phyloP scores from a whole-genome alignment of 371 early-diverging fungal species.

The Mucor lusitanicus region DNA sequence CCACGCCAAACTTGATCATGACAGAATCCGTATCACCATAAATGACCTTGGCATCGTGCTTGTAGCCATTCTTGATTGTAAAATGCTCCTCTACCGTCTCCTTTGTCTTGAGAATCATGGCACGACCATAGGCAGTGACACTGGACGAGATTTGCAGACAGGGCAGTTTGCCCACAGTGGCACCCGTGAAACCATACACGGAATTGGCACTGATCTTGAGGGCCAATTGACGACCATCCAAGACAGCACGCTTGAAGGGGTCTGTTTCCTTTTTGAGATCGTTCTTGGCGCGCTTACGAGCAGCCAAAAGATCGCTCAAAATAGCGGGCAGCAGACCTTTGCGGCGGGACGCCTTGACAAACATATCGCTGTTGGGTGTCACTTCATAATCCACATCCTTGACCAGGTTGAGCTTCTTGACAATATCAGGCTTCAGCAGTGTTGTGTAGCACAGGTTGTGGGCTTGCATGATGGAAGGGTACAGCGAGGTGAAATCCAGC shows the following conservation, averaged over 20 bases:
- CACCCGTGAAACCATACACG: slow-evolving; percentile 99
- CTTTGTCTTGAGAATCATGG: slow-evolving; percentile 97
- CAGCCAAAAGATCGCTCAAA: slow-evolving; percentile 89
- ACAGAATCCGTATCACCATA: slow-evolving; percentile 99
- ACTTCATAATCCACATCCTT: slow-evolving; percentile 83
- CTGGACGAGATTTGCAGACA: slow-evolving; percentile 98
- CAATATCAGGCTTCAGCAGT: slow-evolving; percentile 62
- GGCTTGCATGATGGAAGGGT: slow-evolving; percentile 99
- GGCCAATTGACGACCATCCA: slow-evolving; percentile 98
- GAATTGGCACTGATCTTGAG: slow-evolving; percentile 98
- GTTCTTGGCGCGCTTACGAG: slow-evolving; percentile 95
- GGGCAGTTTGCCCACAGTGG: slow-evolving; percentile 96
- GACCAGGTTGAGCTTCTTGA: slow-evolving; percentile 67
- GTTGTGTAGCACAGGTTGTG: slow-evolving; percentile 99
- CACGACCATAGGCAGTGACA: slow-evolving; percentile 98
- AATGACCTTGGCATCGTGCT: slow-evolving; percentile 92
- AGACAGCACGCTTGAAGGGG: slow-evolving; percentile 88
- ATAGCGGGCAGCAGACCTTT: slow-evolving; percentile 97
- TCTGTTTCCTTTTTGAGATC: slow-evolving; percentile 96
- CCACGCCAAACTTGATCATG: slow-evolving; percentile 98
- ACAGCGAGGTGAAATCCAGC: slow-evolving; percentile 98
- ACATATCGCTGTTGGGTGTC: slow-evolving; percentile 91
- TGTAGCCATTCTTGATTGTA: slow-evolving; percentile 85
- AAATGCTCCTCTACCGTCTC: slow-evolving; percentile 87
- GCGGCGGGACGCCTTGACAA: slow-evolving; percentile 72